phyloP scores from a whole-genome alignment of 805 yeast species.

The Wilhelminamyces savonicus region DNA sequence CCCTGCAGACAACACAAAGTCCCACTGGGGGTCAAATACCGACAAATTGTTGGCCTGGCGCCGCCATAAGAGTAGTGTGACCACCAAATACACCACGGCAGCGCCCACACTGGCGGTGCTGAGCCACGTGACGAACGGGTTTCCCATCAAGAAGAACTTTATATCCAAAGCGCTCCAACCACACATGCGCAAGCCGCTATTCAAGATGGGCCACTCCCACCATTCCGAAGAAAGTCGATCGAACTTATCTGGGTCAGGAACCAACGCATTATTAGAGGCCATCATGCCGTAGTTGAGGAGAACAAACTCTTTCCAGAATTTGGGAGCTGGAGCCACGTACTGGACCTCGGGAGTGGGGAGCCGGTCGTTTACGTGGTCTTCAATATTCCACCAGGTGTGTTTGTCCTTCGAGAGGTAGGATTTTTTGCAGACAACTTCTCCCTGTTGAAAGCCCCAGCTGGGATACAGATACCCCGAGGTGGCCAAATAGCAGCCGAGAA shows the following conservation, averaged over 20 bases:
- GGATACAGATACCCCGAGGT: constrained; percentile 66
- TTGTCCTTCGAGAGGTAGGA: constrained; percentile 49
- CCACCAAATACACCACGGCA: constrained; percentile 13
- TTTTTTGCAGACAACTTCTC: constrained; percentile 67
- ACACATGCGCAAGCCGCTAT: constrained; percentile 70
- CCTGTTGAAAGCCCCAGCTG: constrained; percentile 80
- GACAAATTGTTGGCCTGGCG: constrained; percentile 19
- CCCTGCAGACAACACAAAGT: constrained; percentile 22
- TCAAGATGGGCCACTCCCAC: constrained; percentile 80
- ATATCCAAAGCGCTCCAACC: constrained; percentile 54
- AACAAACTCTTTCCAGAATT: constrained; percentile 62
- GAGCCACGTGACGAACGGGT: constrained; percentile 72
- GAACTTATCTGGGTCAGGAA: constrained; percentile 66
- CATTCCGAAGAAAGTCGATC: constrained; percentile 69
- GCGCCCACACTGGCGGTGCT: constrained; percentile 20
- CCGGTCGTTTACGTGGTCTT: constrained; percentile 53
- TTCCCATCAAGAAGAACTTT: constrained; percentile 66
- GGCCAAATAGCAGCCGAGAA: constrained; percentile 70
- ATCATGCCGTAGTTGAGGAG: constrained; percentile 74
- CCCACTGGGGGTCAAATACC: constrained; percentile 21
- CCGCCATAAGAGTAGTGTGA: constrained; percentile 20
- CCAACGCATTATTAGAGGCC: constrained; percentile 77
- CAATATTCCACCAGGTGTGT: constrained; percentile 78
- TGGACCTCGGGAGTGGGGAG: constrained; percentile 25
- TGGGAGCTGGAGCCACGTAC: constrained; percentile 35